Evolutionary conservation across 2,329 filamentous ascomycete species (phyloP), one percentile per base, ranked within the genome.

Genomic region (Albifimbria verrucaria): DNA sequence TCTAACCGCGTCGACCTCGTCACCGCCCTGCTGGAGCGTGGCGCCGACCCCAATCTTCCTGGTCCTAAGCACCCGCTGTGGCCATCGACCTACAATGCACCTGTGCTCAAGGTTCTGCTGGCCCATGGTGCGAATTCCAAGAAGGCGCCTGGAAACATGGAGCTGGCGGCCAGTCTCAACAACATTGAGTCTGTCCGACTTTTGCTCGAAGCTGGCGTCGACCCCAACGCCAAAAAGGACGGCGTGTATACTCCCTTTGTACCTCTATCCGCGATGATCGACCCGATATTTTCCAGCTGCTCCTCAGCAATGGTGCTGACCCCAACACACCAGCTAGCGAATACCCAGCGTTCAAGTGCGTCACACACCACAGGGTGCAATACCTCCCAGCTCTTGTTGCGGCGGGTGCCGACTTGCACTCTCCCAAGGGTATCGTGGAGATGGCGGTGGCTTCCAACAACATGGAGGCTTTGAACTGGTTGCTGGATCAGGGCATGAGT

Each of bases 61-160:
- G 85, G 83, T 1, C 85, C 85, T 11, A 87, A 88, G 66, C 82
- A 89, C 69, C 80, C 85, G 68, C 75, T 89, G 22, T 86, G 86
- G 86, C 83, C 84, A 2, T 76, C 85, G 1, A 80, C 79, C 0
- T 82, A 84, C 67, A 77, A 85, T 49, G 74, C 84, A 0, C 68
- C 74, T 7, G 85, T 81, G 55, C 70, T 89, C 26, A 75, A 82
- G 59, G 66, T 85, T 2, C 73, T 89, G 18, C 77, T 88, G 1
- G 58, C 70, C 2, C 79, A 80, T 23, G 85, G 84, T 2, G 85
- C 84, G 2, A 82, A 87, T 56, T 68, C 69, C 61, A 81, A 77
- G 64, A 86, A 85, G 67, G 72, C 77, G 0, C 82, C 84, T 0
- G 84, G 84, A 22, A 74, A 87, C 52, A 82, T 87, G 79, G 84